phyloP scores from a whole-genome alignment of 176 grass and related monocot genomes.

The Avena atlantica region DNA sequence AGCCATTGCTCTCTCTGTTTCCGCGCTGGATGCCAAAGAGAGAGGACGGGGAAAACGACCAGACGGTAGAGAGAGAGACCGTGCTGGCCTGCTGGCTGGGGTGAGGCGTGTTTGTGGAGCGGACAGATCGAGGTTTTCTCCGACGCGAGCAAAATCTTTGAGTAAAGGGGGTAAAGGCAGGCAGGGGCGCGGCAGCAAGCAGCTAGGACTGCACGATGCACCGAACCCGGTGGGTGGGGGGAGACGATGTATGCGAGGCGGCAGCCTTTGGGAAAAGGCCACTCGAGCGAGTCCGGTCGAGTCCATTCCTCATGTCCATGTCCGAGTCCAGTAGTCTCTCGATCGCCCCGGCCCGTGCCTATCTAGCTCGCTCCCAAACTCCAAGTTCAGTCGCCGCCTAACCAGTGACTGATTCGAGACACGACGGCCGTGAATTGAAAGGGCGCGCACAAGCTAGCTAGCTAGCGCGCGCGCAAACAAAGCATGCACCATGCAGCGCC shows the following conservation, averaged over 20 bases:
- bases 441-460: not conserved
- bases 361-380: not conserved
- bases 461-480: too few species aligned
- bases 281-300: constrained; percentile 44
- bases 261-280: constrained; percentile 63
- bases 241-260: constrained; percentile 14
- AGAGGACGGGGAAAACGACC: constrained; percentile 42
- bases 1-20: not conserved
- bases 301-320: not conserved
- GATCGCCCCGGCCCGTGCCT: too few species aligned
- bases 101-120: constrained; percentile 37
- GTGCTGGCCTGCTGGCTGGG: too few species aligned
- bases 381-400: not conserved
- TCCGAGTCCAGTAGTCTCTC: not conserved
- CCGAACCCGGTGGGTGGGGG: constrained; percentile 10
- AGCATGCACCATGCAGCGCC: not conserved
- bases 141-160: constrained; percentile 37
- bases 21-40: constrained; percentile 33
- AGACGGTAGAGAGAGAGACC: not conserved
- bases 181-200: too few species aligned
- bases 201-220: constrained; percentile 5
- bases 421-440: not conserved
- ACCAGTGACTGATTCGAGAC: constrained; percentile 7
- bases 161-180: not conserved
- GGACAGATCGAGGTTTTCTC: constrained; percentile 55